Conservation (phyloP, 768 basidiomycete species). For the Podaxis pistillaris region DNA sequence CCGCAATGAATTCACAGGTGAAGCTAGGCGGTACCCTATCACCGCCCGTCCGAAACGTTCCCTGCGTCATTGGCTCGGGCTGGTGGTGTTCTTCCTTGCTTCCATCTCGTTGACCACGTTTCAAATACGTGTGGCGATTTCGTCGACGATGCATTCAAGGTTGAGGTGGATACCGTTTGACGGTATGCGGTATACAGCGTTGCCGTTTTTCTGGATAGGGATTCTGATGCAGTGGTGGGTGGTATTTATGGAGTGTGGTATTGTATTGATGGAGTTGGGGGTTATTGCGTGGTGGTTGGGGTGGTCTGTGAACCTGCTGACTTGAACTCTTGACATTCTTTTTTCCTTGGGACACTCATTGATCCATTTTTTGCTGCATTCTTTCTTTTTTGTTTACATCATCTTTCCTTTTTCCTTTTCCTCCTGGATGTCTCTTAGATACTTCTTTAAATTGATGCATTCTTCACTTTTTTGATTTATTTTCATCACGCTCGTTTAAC, state of each 20-base stretch:
- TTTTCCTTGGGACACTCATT: background rate
- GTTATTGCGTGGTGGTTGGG: conserved; percentile 75
- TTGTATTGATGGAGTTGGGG: conserved; percentile 57
- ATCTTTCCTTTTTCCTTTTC: background rate
- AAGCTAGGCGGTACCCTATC: conserved; percentile 65
- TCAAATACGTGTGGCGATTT: conserved; percentile 57
- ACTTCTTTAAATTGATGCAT: background rate
- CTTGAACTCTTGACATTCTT: conserved; percentile 21
- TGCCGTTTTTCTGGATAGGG: conserved; percentile 64
- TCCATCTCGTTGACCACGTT: conserved; percentile 51
- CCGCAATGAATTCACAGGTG: conserved; percentile 82
- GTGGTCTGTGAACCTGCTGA: conserved; percentile 58
- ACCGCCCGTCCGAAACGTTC: conserved; percentile 59
- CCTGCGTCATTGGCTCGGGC: conserved; percentile 63
- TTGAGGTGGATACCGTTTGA: conserved; percentile 58
- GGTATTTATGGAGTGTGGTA: conserved; percentile 53
- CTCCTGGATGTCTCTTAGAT: no score
- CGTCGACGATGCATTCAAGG: conserved; percentile 51
- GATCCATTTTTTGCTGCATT: background rate
- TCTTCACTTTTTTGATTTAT: background rate
- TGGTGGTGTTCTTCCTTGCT: conserved; percentile 48
- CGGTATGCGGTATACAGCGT: conserved; percentile 58
- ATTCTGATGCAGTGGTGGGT: conserved; percentile 69
- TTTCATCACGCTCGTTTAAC: background rate
- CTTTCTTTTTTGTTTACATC: background rate